Evolutionary conservation across 1,284 basidiomycete genomes (phyloP).

Genomic region (Kwoniella shivajii): DNA sequence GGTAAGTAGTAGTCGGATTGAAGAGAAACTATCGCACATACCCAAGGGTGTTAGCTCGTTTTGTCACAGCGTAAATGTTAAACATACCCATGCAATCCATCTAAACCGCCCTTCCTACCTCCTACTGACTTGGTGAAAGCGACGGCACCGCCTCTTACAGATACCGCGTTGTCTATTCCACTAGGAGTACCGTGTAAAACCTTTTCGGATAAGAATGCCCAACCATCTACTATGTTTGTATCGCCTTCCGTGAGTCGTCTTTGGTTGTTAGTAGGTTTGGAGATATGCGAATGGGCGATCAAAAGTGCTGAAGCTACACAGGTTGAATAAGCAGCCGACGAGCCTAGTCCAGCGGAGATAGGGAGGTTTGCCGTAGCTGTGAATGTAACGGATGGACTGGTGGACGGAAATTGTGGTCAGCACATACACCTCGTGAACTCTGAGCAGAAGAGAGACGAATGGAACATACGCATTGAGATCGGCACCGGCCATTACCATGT

Average conservation of each 20-base stretch:
- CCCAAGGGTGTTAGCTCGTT: background rate
- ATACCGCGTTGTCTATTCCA: conserved; percentile 95
- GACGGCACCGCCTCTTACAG: conserved; percentile 90
- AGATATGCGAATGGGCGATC: conserved; percentile 45
- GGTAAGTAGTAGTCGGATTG: conserved; percentile 79
- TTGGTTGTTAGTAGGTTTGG: conserved; percentile 49
- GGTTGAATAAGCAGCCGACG: conserved; percentile 91
- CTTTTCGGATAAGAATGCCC: conserved; percentile 95
- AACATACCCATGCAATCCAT: conserved; percentile 73
- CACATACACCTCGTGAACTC: background rate
- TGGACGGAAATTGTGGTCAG: background rate
- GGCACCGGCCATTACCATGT: conserved; percentile 71
- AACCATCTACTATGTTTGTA: conserved; percentile 81
- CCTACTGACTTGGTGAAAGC: conserved; percentile 84
- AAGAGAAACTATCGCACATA: conserved; percentile 66
- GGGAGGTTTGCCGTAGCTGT: conserved; percentile 89
- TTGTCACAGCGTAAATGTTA: background rate
- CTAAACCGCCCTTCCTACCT: conserved; percentile 75
- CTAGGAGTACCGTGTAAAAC: conserved; percentile 97
- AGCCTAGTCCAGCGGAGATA: conserved; percentile 97
- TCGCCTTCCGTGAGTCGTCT: conserved; percentile 66
- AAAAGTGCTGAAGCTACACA: conserved; percentile 82
- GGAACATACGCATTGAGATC: conserved; percentile 61
- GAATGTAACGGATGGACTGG: conserved; percentile 63
- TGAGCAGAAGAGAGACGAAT: background rate